phyloP scores from a whole-genome alignment of 345 rosid genomes.

The Pugionium dolabratum region DNA sequence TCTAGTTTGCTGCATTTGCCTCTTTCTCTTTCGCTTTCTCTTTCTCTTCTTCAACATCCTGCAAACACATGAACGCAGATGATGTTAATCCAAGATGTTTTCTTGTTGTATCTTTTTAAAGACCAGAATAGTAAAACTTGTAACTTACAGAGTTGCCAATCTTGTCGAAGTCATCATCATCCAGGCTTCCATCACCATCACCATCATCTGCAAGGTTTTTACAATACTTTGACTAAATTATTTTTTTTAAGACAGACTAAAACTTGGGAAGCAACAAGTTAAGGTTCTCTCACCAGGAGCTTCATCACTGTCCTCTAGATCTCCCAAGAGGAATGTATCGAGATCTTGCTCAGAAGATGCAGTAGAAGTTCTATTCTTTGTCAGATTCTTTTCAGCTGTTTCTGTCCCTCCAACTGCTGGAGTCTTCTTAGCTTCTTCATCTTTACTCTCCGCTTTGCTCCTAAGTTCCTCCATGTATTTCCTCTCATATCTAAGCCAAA shows the following conservation, averaged over 20 bases:
- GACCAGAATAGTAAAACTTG: conserved; percentile 1
- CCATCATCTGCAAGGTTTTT: conserved; percentile 55
- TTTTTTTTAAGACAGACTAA: neutral
- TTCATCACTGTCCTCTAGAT: conserved; percentile 83
- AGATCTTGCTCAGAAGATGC: conserved; percentile 79
- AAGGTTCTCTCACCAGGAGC: conserved; percentile 56
- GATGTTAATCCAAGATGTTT: conserved; percentile 9
- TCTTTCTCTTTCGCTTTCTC: conserved; percentile 37
- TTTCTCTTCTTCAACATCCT: conserved; percentile 77
- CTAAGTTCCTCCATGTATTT: conserved; percentile 69
- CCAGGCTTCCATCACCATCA: conserved; percentile 56
- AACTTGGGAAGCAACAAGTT: conserved; percentile 22
- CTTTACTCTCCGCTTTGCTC: conserved; percentile 66
- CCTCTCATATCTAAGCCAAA: conserved; percentile 58
- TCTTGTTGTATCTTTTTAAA: neutral
- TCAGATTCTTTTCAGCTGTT: conserved; percentile 43
- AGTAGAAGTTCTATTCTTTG: conserved; percentile 51
- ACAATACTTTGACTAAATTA: conserved; percentile 15
- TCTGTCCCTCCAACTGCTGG: conserved; percentile 47
- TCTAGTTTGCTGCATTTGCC: conserved; percentile 29
- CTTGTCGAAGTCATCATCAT: conserved; percentile 93
- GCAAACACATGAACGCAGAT: conserved; percentile 22
- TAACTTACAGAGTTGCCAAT: conserved; percentile 79
- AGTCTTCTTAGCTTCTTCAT: conserved; percentile 51
- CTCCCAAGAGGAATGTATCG: conserved; percentile 88